Evolutionary conservation across 805 yeast genomes (phyloP).

Genomic region (Metschnikowia noctiluminum): DNA sequence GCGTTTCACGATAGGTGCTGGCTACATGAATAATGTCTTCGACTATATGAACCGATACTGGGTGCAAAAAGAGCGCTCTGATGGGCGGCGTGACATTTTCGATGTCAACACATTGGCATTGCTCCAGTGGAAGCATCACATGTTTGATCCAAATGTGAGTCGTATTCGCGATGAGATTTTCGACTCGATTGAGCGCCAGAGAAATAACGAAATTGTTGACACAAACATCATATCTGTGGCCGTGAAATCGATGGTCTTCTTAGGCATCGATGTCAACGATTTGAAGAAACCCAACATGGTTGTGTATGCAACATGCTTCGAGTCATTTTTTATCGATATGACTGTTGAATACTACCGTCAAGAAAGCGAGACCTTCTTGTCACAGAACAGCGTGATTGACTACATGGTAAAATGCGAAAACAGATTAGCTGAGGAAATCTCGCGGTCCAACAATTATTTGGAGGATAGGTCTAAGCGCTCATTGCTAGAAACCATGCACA

Average conservation of each 20-base stretch:
- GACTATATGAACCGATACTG: constrained; percentile 96
- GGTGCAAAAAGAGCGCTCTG: constrained; percentile 94
- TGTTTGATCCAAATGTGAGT: constrained; percentile 67
- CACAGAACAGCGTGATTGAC: constrained; percentile 79
- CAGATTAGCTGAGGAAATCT: constrained; percentile 79
- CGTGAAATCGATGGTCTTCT: constrained; percentile 78
- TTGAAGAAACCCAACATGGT: constrained; percentile 78
- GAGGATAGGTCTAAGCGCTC: constrained; percentile 83
- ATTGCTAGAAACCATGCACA: constrained; percentile 71
- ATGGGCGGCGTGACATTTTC: constrained; percentile 83
- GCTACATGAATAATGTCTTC: constrained; percentile 85
- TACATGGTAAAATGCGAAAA: constrained; percentile 84
- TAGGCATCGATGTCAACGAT: constrained; percentile 90
- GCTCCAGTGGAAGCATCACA: constrained; percentile 79
- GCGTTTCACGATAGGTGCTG: constrained; percentile 86
- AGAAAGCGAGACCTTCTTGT: constrained; percentile 66
- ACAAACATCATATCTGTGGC: constrained; percentile 65
- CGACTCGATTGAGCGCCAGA: constrained; percentile 69
- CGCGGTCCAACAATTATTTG: constrained; percentile 71
- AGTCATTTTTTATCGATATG: constrained; percentile 67
- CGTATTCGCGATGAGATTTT: constrained; percentile 67
- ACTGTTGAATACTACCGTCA: constrained; percentile 63
- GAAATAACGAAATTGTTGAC: constrained; percentile 74
- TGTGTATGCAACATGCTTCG: constrained; percentile 79
- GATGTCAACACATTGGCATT: constrained; percentile 89